Conservation (phyloP, 139 green algal genomes). For the Chlamydomonas urium region DNA sequence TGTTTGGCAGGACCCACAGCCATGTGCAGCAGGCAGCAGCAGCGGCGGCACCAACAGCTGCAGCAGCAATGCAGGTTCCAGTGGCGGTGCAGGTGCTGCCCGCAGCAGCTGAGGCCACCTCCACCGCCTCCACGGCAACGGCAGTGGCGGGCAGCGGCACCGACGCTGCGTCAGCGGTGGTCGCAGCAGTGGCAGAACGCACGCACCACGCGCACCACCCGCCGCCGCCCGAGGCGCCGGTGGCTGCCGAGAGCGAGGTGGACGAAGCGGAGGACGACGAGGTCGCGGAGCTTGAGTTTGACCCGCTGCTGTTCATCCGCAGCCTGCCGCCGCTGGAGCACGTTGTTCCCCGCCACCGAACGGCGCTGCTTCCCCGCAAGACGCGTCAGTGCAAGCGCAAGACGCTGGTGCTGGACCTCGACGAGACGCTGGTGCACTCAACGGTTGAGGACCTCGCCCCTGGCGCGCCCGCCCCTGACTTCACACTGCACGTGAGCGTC, state of each 20-base stretch:
- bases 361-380: slow-evolving; percentile 25
- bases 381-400: slow-evolving; percentile 51
- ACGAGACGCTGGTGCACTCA: slow-evolving; percentile 97
- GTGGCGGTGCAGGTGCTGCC: no score
- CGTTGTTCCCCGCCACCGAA: slow-evolving; percentile 19
- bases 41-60: no score
- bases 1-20: no score
- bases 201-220: slow-evolving; percentile 10
- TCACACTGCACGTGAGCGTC: slow-evolving; percentile 10
- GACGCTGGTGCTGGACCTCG: slow-evolving; percentile 89
- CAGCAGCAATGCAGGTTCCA: no score
- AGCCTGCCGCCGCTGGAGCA: slow-evolving; percentile 28
- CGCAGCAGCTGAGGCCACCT: no score
- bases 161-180: no score
- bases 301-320: slow-evolving; percentile 44
- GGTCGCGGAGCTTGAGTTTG: slow-evolving; percentile 23
- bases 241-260: slow-evolving; percentile 6
- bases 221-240: slow-evolving; percentile 10
- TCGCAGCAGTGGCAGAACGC: no score
- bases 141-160: no score
- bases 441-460: slow-evolving; percentile 11
- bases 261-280: slow-evolving; percentile 15
- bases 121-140: no score
- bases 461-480: slow-evolving; percentile 5
- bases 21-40: no score